Evolutionary conservation across 1,139 yeast species (phyloP), one percentile per base, ranked within the genome.

Genomic region (Nakaseomyces glabratus): DNA sequence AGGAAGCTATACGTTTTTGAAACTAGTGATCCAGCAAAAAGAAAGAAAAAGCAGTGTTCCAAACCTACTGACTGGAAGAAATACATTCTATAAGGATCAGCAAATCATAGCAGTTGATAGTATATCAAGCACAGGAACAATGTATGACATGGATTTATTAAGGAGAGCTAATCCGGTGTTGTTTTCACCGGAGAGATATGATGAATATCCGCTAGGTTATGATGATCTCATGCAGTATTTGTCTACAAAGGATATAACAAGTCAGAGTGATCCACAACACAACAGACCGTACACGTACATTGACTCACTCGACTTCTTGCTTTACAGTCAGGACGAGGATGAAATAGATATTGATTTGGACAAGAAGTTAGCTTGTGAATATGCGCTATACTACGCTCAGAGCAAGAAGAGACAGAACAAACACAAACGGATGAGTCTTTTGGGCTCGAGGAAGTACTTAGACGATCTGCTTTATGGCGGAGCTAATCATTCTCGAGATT

Each of bases 121-220:
- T 12, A n/a, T 20, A 5, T 10, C 9, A 11, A 3, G 16, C 10
- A 24, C 16, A 14, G 19, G 16, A 16, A 16, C 13, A 19, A 33
- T 29, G 24, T 37, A 28, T 25, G 35, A 43, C 20, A 34, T 45
- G 33, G 36, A 45, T 13, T 38, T 52, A 11, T 41, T 46, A 45
- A 39, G 42, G 24, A 41, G 42, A 24, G 49, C 52, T 2, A 52
- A 51, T 31, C 57, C 57, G 2, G 31, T 44, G 30, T 45, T 52
- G 4, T 48, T 52, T 30, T 37, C 51, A 4, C 38, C 40, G 7
- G 48, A 46, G 11, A 35, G 43, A 17, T 41, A 45, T 15, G 55
- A 51, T 18, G 48, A 48, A 24, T 52, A 53, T 37, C 58, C 58
- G 13, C 35, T 45, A 29, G 45, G 46, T 7, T 47, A 51, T 24